Evolutionary conservation across 2,329 filamentous ascomycete species (phyloP), one percentile per base, ranked within the genome.

Genomic region (Phoma sp.): DNA sequence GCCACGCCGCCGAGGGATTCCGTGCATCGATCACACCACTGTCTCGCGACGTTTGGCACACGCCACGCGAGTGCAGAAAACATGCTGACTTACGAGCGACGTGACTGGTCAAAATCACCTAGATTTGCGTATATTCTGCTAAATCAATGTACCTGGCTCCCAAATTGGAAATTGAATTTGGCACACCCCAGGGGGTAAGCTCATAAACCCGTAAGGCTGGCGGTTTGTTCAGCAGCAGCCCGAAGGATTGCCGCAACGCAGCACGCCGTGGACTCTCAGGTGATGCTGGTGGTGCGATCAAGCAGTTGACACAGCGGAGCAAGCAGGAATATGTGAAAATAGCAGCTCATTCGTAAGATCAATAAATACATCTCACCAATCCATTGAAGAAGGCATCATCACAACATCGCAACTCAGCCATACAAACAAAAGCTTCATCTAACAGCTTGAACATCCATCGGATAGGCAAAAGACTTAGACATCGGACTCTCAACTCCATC

Each of bases 1-100:
- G 33, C 7, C 34, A 15, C 29, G 10, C 29, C 20, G 47, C 49
- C 30, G 40, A 38, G 43, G 49, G 51, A 49, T 51, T 36, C n/a
- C 30, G 40, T 32, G 34, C 38, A 47, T 55, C 40, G 33, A 57
- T 68, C 65, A 68, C 65, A 65, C 65, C 66, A 69, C 61, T 45
- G 21, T 68, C 64, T 60, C 52, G 29, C 52, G 42, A 56, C 42
- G 49, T 49, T 23, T 53, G 36, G 39, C 57, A 32, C 32, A 49
- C 30, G 39, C 21, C 36, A 55, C 51, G 47, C 55, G 36, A 50
- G 34, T 37, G 23, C 26, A 39, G 47, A 42, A 52, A 34, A 52
- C 5, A 14, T 2, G 5, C 12, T 18, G 28, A 23, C 17, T 28
- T 39, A 11, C 7, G 7, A 3, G 2, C 1, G 3, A 17, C 20